Percentiles rank a stretch among this genome's conserved stretches.
phyloP scores from a whole-genome alignment of 257 asterid species.

The Solanum medicagineum region DNA sequence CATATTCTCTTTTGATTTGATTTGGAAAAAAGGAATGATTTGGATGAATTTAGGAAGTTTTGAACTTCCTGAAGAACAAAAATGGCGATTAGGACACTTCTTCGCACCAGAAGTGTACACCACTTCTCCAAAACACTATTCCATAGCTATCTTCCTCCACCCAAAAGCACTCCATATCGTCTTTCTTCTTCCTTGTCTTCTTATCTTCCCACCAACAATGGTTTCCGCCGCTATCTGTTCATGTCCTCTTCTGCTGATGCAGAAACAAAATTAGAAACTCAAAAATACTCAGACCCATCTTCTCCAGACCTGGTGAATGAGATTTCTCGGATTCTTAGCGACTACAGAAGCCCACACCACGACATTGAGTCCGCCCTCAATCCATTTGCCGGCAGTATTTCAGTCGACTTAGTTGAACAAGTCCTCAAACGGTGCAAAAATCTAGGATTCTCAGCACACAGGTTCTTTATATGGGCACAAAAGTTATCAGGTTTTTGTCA shows the following conservation, averaged over 20 bases:
- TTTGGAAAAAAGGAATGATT: not conserved
- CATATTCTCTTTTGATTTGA: not conserved
- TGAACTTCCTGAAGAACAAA: not conserved
- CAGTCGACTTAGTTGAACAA: constrained; percentile 46
- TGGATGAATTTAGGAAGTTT: not conserved
- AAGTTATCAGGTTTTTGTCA: constrained; percentile 47
- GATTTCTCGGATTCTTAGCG: constrained; percentile 72
- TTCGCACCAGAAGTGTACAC: not conserved
- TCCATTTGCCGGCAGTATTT: constrained; percentile 39
- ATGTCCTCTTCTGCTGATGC: constrained; percentile 7
- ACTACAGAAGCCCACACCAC: constrained; percentile 67
- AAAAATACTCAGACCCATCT: constrained; percentile 6
- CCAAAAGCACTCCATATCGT: not conserved
- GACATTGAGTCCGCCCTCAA: constrained; percentile 79
- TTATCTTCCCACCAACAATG: not conserved
- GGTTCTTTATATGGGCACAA: constrained; percentile 84
- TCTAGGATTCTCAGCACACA: constrained; percentile 82
- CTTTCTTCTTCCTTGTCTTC: not conserved
- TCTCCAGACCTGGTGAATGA: constrained; percentile 50
- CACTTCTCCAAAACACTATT: not conserved
- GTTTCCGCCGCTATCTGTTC: constrained; percentile 10
- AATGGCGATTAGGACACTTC: constrained; percentile 25
- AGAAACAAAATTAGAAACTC: not conserved
- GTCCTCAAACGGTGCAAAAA: constrained; percentile 74
- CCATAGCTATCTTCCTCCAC: constrained; percentile 4